Conservation (phyloP, 2,329 filamentous ascomycete genomes). For the Fusarium pseudoanthophilum region DNA sequence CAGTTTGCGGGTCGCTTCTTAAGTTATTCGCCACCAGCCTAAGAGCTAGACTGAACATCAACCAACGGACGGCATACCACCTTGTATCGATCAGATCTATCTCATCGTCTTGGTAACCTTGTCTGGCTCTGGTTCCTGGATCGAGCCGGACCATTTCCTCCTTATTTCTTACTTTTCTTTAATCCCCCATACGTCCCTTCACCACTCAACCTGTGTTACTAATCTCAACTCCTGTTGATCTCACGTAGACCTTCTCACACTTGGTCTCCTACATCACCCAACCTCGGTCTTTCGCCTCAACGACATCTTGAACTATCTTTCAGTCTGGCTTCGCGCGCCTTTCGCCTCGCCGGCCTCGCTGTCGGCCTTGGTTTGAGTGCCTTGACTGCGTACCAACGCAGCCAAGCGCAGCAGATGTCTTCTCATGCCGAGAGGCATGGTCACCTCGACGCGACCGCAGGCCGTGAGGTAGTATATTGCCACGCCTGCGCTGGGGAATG, state of each 20-base stretch:
- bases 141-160: background rate
- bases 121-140: constrained; percentile 15
- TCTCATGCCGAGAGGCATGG: constrained; percentile 42
- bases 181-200: background rate
- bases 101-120: constrained; percentile 15
- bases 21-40: constrained; percentile 32
- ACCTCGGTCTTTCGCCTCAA: constrained; percentile 3
- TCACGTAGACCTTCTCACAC: background rate
- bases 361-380: constrained; percentile 69
- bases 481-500: constrained; percentile 85
- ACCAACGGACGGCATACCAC: constrained; percentile 15
- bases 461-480: constrained; percentile 83
- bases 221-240: background rate
- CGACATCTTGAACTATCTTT: constrained; percentile 35
- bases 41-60: constrained; percentile 12
- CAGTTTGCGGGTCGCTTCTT: constrained; percentile 17
- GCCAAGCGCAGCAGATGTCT: constrained; percentile 56
- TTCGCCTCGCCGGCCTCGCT: constrained; percentile 65
- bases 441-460: constrained; percentile 62
- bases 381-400: constrained; percentile 63
- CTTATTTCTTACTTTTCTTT: background rate
- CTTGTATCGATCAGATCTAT: constrained; percentile 12
- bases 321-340: constrained; percentile 66
- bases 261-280: background rate
- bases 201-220: background rate